Evolutionary conservation across 2,329 filamentous ascomycete species (phyloP).

Genomic region (Calonectria multiphialidica): DNA sequence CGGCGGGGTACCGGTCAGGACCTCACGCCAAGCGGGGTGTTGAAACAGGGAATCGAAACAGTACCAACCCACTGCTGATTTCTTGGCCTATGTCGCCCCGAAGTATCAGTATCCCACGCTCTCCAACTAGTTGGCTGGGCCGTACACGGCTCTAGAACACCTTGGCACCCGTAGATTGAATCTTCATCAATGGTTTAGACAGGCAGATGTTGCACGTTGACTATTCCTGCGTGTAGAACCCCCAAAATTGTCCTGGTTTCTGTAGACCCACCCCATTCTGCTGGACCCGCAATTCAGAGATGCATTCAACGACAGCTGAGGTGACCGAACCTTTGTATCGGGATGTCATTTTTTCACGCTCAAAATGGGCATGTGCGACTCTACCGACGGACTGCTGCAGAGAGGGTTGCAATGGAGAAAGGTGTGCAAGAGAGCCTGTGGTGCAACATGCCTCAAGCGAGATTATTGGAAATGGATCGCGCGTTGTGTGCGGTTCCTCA

Average conservation of each 20-base stretch:
- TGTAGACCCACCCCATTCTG: neutral
- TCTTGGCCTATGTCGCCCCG: neutral
- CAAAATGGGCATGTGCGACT: constrained; percentile 20
- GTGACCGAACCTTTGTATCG: constrained; percentile 8
- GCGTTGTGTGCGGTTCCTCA: constrained; percentile 24
- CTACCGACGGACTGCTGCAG: constrained; percentile 28
- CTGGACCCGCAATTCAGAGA: neutral
- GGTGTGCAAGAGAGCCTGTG: constrained; percentile 32
- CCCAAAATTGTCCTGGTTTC: neutral
- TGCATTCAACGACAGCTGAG: constrained; percentile 17
- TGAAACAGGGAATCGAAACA: constrained; percentile 13
- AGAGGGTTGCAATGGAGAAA: constrained; percentile 31
- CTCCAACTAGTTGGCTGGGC: neutral
- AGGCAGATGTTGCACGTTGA: constrained; percentile 15
- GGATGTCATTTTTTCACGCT: constrained; percentile 21
- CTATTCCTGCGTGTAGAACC: neutral
- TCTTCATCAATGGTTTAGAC: constrained; percentile 14
- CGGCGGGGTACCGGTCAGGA: neutral
- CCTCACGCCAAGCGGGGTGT: neutral
- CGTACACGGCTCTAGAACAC: neutral
- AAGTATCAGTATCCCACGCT: neutral
- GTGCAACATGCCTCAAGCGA: constrained; percentile 42
- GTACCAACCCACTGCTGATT: neutral
- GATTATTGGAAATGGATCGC: constrained; percentile 34
- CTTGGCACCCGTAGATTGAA: neutral